These are phyloP conservation scores for Fusarium succisae DNA, from an alignment of 2,329 filamentous ascomycete species.

Conservation along the genomic window DNA sequence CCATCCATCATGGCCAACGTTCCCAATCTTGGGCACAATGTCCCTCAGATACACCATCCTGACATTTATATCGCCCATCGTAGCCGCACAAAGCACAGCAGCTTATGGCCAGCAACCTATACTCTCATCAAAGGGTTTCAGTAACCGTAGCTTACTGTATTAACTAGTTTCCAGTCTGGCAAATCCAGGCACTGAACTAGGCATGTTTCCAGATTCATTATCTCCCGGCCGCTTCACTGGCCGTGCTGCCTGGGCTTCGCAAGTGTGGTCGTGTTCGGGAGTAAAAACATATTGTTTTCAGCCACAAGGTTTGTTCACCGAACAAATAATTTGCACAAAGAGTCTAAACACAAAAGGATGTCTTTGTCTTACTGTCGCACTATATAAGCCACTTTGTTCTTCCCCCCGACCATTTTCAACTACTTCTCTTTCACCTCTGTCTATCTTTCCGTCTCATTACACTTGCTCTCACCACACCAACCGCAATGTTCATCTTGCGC, in stretches of 20 bases:
- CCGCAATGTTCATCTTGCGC: neutral
- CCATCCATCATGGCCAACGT: neutral
- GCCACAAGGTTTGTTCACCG: neutral
- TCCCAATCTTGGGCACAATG: neutral
- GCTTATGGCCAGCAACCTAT: neutral
- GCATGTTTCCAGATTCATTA: neutral
- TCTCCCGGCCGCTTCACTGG: rapidly evolving
- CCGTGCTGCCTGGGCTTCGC: rapidly evolving
- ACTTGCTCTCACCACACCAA: neutral
- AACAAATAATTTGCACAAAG: neutral
- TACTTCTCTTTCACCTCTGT: neutral
- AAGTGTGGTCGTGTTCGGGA: neutral
- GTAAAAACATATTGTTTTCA: rapidly evolving
- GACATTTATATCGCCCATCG: neutral
- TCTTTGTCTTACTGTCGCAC: neutral
- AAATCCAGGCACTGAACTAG: neutral
- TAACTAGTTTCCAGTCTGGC: too few relatives aligned
- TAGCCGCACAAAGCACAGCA: neutral
- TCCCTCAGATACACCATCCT: neutral
- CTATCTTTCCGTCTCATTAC: neutral
- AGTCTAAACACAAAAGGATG: neutral
- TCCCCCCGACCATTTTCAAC: neutral
- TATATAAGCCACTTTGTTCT: neutral
- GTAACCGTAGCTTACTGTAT: too few relatives aligned
- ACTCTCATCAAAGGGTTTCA: rapidly evolving